Base-by-base conservation (phyloP, 2,329 filamentous ascomycete species). In the Ambrosiella xylebori region DNA sequence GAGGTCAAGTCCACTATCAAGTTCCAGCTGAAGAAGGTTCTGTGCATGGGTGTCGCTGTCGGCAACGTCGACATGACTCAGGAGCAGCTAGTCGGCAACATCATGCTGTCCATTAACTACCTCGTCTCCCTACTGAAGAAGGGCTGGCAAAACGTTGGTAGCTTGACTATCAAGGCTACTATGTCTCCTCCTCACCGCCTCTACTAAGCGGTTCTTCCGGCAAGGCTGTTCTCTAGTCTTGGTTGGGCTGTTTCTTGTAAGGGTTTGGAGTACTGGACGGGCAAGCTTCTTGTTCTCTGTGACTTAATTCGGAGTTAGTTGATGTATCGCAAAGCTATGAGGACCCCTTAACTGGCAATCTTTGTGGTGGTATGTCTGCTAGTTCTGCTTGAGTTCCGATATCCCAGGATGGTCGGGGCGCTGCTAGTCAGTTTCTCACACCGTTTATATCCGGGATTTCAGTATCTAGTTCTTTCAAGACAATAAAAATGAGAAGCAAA, bases 1-100 rank as follows among this genome's bases (percentile, higher is more conserved):
- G 93, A 98, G 75, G 91, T 98, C 83, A 97, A 96, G 86, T 95
- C 88, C 69, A 98, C 93, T 76, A 97, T 98, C 86, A 98, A 98
- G 86, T 98, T 98, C 86, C 90, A 98, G 84, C 82, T 98, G 71
- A 98, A 98, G 88, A 98, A 98, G 88, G 93, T 98, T 74, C 83
- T 98, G 68, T 98, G 93, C 83, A 90, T 98, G 84, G 93, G 91
- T 86, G 91, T 97, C 73, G 93, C 93, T 68, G 88, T 98, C 71
- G 93, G 93, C 73, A 95, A 98, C 77, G 93, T 98, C 69, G 89
- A 85, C 69, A 98, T 98, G 93, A 86, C 81, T 65, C 79, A 88
- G 78, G 93, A 98, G 71, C 88, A 96, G 81, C 79, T 98, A 66
- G 85, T 98, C 67, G 86, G 82, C 72, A 98, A 98, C 86, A 90